Conservation (phyloP, 345 rosid species). For the Moricandia arvensis region DNA sequence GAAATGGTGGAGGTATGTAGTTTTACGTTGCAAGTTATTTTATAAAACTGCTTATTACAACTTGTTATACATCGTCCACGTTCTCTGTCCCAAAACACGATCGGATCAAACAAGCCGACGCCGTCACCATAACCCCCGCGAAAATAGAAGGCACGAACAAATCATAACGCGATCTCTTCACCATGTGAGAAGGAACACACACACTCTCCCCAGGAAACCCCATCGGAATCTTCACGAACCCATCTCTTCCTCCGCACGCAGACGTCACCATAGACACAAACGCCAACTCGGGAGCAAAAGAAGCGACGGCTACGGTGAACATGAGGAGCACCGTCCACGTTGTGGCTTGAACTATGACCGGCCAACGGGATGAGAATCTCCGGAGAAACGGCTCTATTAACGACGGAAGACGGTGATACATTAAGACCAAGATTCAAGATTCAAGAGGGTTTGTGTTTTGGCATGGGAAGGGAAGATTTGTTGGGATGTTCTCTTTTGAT, state of each 20-base stretch:
- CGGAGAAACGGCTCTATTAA: slow-evolving; percentile 31
- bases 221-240: slow-evolving; percentile 30
- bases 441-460: neutral
- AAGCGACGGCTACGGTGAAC: slow-evolving; percentile 34
- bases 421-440: neutral
- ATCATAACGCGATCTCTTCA: slow-evolving; percentile 26
- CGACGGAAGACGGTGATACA: slow-evolving; percentile 19
- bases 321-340: slow-evolving; percentile 35
- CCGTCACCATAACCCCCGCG: slow-evolving; percentile 37
- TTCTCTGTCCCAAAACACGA: slow-evolving; percentile 24
- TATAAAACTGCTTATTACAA: neutral
- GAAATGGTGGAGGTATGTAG: neutral
- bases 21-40: neutral
- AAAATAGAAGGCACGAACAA: slow-evolving; percentile 30
- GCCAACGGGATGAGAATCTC: slow-evolving; percentile 27
- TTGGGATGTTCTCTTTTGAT: neutral
- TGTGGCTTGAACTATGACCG: slow-evolving; percentile 15
- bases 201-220: slow-evolving; percentile 30
- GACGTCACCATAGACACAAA: slow-evolving; percentile 33
- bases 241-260: slow-evolving; percentile 28
- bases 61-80: neutral
- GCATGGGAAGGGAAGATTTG: neutral
- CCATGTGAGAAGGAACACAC: slow-evolving; percentile 33
- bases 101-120: slow-evolving; percentile 36
- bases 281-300: slow-evolving; percentile 34